A percentile compares a stretch with the other conserved stretches of the same genome.
Conservation (phyloP, 2,329 filamentous ascomycete genomes). For the Didymella segeticola region DNA sequence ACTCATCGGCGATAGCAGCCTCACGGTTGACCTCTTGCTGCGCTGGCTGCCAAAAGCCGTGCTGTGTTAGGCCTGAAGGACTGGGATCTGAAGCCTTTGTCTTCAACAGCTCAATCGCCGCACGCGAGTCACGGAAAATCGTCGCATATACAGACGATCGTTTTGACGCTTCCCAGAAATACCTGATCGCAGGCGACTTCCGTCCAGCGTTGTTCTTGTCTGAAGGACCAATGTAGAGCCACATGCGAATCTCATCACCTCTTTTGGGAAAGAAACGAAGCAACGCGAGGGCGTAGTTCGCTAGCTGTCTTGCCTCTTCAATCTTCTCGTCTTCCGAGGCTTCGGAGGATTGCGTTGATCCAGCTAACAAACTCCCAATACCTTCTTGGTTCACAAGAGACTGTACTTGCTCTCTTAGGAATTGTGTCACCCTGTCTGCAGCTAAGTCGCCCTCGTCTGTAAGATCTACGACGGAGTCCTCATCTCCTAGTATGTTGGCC, state of each 20-base stretch:
- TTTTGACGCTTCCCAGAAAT: conserved; percentile 78
- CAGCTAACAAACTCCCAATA: conserved; percentile 68
- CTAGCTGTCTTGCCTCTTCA: conserved; percentile 74
- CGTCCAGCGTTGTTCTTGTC: conserved; percentile 46
- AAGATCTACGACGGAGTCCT: conserved; percentile 38
- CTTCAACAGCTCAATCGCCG: conserved; percentile 65
- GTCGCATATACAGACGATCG: conserved; percentile 63
- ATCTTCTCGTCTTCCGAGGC: conserved; percentile 45
- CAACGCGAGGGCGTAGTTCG: conserved; percentile 85
- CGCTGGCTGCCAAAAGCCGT: conserved; percentile 45
- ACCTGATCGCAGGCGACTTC: conserved; percentile 72
- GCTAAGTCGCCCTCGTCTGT: conserved; percentile 33
- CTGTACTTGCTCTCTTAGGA: conserved; percentile 70
- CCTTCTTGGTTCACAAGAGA: conserved; percentile 78
- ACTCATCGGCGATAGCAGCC: conserved; percentile 69
- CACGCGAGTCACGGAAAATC: conserved; percentile 64
- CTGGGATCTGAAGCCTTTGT: conserved; percentile 36
- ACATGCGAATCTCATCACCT: conserved; percentile 92
- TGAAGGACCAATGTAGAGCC: conserved; percentile 80
- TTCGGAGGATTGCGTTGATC: conserved; percentile 48
- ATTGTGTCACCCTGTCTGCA: conserved; percentile 44
- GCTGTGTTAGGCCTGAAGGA: conserved; percentile 24
- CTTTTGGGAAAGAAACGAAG: conserved; percentile 82
- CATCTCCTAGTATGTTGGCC: conserved; percentile 61
- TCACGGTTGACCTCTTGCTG: conserved; percentile 40